phyloP scores from a whole-genome alignment of 331 rosid genomes.

The Malus hybrid region DNA sequence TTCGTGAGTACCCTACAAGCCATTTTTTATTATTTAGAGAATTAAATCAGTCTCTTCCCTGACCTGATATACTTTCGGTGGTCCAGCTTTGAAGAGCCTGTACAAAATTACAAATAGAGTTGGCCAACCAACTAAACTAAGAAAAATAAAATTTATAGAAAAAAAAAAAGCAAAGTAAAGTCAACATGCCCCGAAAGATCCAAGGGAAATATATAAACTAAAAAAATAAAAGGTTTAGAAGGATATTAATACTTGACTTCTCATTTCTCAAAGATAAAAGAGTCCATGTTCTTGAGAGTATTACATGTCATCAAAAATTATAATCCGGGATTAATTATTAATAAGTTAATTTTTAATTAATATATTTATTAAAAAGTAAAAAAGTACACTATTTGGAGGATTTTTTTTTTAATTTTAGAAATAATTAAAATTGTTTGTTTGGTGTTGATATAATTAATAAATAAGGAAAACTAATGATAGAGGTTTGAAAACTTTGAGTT shows the following conservation, averaged over 20 bases:
- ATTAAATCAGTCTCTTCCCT: neutral
- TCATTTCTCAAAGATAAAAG: no score
- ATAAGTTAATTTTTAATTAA: neutral
- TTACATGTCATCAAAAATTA: neutral
- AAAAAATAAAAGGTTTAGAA: neutral
- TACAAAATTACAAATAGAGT: constrained; percentile 2
- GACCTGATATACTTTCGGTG: neutral
- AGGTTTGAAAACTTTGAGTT: no score
- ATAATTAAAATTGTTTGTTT: neutral
- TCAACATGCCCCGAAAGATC: constrained; percentile 15
- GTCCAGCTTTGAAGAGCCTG: neutral
- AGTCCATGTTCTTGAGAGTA: neutral
- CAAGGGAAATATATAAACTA: neutral
- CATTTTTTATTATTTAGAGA: neutral
- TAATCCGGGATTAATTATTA: neutral
- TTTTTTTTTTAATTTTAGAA: neutral
- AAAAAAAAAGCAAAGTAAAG: constrained; percentile 13
- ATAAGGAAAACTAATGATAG: neutral
- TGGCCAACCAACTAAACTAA: neutral
- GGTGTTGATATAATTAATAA: neutral
- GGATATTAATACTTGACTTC: neutral
- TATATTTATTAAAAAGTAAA: neutral
- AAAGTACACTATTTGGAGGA: neutral
- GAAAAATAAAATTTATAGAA: neutral
- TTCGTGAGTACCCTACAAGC: no score